These are phyloP conservation scores for Pelargonium myrrhifolium DNA, from an alignment of 441 rosid species.

Conservation along the genomic window DNA sequence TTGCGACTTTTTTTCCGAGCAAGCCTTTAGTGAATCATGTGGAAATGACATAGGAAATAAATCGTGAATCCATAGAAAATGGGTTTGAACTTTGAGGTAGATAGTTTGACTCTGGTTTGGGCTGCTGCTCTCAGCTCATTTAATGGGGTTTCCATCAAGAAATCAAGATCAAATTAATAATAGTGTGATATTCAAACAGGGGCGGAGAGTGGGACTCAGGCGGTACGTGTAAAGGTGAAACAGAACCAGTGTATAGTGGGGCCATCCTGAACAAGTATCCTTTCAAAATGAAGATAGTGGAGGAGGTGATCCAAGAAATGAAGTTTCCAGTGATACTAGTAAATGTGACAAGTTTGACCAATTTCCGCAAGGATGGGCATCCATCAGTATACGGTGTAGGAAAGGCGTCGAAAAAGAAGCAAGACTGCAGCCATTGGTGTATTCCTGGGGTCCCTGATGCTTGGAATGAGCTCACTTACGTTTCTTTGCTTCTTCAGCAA, in stretches of 20 bases:
- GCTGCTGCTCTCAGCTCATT: background rate
- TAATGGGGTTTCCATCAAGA: no score
- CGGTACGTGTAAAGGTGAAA: constrained; percentile 77
- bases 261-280: constrained; percentile 58
- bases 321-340: constrained; percentile 47
- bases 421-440: constrained; percentile 99
- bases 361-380: constrained; percentile 87
- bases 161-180: no score
- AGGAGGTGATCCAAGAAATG: constrained; percentile 62
- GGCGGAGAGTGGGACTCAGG: constrained; percentile 42
- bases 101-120: background rate
- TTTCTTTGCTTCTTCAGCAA: constrained; percentile 36
- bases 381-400: constrained; percentile 66
- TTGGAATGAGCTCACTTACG: constrained; percentile 85
- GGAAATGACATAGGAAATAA: no score
- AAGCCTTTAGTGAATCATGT: background rate
- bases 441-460: constrained; percentile 88
- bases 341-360: constrained; percentile 74
- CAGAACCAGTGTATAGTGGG: constrained; percentile 49
- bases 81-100: background rate
- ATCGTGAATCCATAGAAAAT: background rate
- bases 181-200: no score
- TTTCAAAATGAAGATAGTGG: constrained; percentile 75
- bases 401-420: constrained; percentile 38
- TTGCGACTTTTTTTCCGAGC: background rate